Evolutionary conservation across 192 early-diverging fungal genomes (phyloP), one percentile per base, ranked within the genome.

Genomic region (Rhizophagus sp.): DNA sequence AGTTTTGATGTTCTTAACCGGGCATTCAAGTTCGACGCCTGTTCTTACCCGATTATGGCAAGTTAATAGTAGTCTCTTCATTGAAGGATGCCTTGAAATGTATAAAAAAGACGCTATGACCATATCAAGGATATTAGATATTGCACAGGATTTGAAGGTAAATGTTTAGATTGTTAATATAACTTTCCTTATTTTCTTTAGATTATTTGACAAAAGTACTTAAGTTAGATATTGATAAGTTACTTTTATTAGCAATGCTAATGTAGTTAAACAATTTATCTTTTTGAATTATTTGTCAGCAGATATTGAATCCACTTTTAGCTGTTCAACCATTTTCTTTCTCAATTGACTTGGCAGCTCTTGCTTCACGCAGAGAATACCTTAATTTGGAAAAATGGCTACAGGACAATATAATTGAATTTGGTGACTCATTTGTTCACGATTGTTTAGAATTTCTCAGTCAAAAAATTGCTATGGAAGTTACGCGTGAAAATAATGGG

Each of bases 341-440:
- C 82, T 75, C 93, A 0, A 93, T 96, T 66, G 95, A 96, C 70
- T 79, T 96, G 24, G 94, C 94, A 34, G 89, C 93, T 1, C 83
- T 96, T 15, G 94, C 95, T 4, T 92, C 92, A 3, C 87, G 94
- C 9, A 84, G 93, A 33, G 93, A 95, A 75, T 93, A 91, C 67
- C 81, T 96, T 5, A 95, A 94, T 73, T 79, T 96, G 2, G 95
- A 96, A 78, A 95, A 95, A 81, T 96, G 94, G 94, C 81, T 96
- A 11, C 89, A 88, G 74, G 94, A 94, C 64, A 91, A 91, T 36
- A 88, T 96, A 13, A 69, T 80, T 9, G 86, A 90, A 8, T 87
- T 90, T 49, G 88, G 90, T n/a, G 89, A 91, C 57, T 39, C 81
- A 13, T 96, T 96, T 85, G 71, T 91, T 57, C 84, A 85, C 22